Conservation (phyloP, 1,284 basidiomycete genomes). For the Cerrena zonata region DNA sequence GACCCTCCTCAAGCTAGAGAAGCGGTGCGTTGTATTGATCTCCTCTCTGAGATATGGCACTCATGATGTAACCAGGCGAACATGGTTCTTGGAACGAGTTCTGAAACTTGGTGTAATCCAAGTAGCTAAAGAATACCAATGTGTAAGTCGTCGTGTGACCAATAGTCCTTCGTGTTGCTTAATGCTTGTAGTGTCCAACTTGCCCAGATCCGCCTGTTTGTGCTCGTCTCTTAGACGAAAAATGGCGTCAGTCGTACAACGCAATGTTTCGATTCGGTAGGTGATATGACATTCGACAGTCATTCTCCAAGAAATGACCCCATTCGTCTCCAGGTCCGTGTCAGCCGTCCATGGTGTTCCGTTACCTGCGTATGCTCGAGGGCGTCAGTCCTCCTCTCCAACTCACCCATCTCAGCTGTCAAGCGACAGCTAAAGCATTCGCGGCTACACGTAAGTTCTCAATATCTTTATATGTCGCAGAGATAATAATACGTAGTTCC, state of each 20-base stretch:
- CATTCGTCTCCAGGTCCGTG: constrained; percentile 49
- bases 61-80: constrained; percentile 47
- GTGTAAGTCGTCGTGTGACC: constrained; percentile 43
- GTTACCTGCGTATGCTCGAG: constrained; percentile 76
- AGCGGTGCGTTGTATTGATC: constrained; percentile 45
- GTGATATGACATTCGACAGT: constrained; percentile 18
- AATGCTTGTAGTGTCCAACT: constrained; percentile 55
- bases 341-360: constrained; percentile 86
- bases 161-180: background rate
- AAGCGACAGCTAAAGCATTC: constrained; percentile 81
- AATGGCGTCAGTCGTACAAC: constrained; percentile 85
- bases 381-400: constrained; percentile 76
- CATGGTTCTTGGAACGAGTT: constrained; percentile 90
- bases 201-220: constrained; percentile 80
- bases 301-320: background rate
- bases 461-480: background rate
- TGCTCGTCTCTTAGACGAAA: constrained; percentile 86
- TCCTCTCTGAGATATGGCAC: background rate
- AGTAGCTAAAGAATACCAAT: constrained; percentile 86
- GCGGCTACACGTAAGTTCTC: constrained; percentile 63
- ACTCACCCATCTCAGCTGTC: constrained; percentile 79
- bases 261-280: constrained; percentile 82
- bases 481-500: background rate
- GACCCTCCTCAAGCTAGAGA: constrained; percentile 83
- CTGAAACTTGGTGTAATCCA: constrained; percentile 84